Base-by-base conservation (phyloP, 306 rosid genomes). In the Datisca glomerata region DNA sequence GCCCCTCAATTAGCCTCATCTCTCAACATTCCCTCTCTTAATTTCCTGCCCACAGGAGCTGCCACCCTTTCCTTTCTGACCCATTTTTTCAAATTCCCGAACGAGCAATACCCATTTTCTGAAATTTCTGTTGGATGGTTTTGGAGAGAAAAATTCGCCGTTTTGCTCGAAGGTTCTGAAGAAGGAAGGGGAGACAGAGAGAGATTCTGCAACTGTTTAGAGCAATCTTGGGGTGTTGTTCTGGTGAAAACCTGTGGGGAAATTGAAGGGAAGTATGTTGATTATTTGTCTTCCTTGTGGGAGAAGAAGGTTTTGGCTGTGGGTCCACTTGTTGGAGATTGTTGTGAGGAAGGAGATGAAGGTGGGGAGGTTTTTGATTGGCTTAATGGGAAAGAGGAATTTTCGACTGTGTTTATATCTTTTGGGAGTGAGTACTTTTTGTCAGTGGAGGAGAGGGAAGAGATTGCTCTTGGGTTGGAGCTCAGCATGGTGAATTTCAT, bases 401-500 rank as follows among this genome's bases (percentile, higher is more conserved):
- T 43, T 2, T 64, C 70, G 9, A 39, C 53, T 1, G 59, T 64
- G 23, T 27, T 49, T 16, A 50, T 64, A 6, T 56, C 64, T 2
- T 64, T 64, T 8, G 64, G 70, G 3, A 64, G 64, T 12, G 59
- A 64, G 57, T 56, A 22, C 45, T 56, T 35, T 46, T 23, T 35
- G 4, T 22, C 59, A 0, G 21, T 37, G 40, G 59, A 56, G 6
- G 64, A 64, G 17, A 36, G 37, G 8, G 24, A 49, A 22, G 70
- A 56, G 21, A 44, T 64, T 6, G 64, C 41, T 12, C 12, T 18
- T 28, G 64, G 64, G 6, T 16, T 64, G 0, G 55, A 56, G 21
- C 18, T 34, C 16, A 64, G 70, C 38, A 37, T 10, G 9, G 57
- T 31, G 8, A 16, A n/a, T 19, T 55, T 63, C 35, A 56, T 64